Base-by-base conservation (phyloP, 768 basidiomycete genomes). In the Mycena vitilis region DNA sequence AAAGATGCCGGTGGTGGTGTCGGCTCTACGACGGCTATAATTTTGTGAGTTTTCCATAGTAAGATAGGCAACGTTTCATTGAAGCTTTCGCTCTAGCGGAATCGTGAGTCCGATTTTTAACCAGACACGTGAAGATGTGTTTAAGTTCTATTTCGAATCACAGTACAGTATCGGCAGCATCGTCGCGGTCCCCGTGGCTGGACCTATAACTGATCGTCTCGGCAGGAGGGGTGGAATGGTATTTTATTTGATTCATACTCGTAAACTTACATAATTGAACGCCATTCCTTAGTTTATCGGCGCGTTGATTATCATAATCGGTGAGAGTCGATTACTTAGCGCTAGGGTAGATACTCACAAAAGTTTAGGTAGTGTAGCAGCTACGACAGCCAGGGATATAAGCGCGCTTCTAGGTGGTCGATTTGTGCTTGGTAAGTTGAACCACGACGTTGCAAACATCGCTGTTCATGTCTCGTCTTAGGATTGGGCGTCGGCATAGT, bases 171-270 rank as follows among this genome's bases (percentile, higher is more conserved):
- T 71, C 36, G 71, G 71, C 3, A 58, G 54, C 13, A 71, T 71
- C 30, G 71, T 71, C 16, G 66, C 71, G 8, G 71, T 71, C 9
- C 71, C 71, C 0, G 42, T 71, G 2, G 71, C 71, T 2, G 71
- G 71, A 9, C 71, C 71, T n/a, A 18, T 71, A 13, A 58, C 71
- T 18, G 71, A 71, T n/a, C 49, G 51, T 52, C 9, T 68, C 7
- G 71, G 71, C 13, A 54, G 71, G 12, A 60, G 71, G 15, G 70
- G 66, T 16, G 71, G 71, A 53, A 71, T 71, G 71, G 71, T 71
- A 59, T 23, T 40, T 56, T 5, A 12, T 49, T 53, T 34, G 38
- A 20, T 57, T 15, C 52, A 10, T 23, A 13, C 22, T 10, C 36
- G 23, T 51, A 1, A 8, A 25, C 11, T 20, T 10, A 25, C 11